A percentile compares a stretch with the other conserved stretches of the same genome.
Evolutionary conservation across 1,284 basidiomycete species (phyloP).

Genomic region (Puccinia triticina): DNA sequence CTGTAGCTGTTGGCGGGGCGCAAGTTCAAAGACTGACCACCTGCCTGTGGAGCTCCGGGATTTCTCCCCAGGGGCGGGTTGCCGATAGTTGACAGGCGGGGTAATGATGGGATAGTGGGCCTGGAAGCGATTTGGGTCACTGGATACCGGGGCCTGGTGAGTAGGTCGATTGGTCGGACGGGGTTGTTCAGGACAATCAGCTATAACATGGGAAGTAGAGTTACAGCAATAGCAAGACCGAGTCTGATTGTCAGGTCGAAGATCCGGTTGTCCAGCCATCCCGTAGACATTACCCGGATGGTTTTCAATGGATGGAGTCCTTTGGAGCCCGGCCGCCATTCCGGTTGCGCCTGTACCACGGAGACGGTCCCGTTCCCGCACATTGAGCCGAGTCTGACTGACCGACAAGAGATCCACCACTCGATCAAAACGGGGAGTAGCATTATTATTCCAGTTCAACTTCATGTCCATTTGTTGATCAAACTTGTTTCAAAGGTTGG

Average conservation of each 20-base stretch:
- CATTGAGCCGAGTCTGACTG: too few relatives aligned
- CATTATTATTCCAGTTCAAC: neutral
- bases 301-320: neutral
- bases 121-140: neutral
- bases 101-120: neutral
- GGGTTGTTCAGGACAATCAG: too few relatives aligned
- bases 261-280: neutral
- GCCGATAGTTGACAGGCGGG: too few relatives aligned
- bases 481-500: neutral
- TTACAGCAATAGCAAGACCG: neutral
- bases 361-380: too few relatives aligned
- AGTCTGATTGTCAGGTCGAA: neutral
- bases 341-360: neutral
- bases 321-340: neutral
- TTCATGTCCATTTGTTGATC: neutral
- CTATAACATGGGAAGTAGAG: too few relatives aligned
- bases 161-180: neutral
- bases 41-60: neutral
- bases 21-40: too few relatives aligned
- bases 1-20: neutral
- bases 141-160: neutral
- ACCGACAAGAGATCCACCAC: too few relatives aligned
- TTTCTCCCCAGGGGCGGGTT: neutral
- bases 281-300: neutral
- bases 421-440: too few relatives aligned